phyloP scores from a whole-genome alignment of 768 basidiomycete species.

The Royoungia palumana region DNA sequence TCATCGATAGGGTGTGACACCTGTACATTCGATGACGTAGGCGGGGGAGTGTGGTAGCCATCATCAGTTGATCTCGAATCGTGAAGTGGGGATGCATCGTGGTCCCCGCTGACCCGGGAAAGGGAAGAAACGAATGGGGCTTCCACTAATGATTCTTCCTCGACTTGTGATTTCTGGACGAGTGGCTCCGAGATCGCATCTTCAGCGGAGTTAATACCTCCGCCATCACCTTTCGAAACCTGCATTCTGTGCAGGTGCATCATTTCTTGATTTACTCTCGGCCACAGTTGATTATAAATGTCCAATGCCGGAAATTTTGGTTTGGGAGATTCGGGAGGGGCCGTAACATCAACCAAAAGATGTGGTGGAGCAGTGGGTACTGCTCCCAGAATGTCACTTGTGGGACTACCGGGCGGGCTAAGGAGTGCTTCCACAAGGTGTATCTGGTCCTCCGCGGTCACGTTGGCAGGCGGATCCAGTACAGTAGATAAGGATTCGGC shows the following conservation, averaged over 20 bases:
- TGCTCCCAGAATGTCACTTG: neutral
- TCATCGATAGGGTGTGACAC: neutral
- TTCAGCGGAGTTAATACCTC: neutral
- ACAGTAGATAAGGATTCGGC: neutral
- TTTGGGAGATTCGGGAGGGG: conserved; percentile 6
- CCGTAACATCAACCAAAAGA: conserved; percentile 8
- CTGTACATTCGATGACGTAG: conserved; percentile 1
- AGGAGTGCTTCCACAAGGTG: conserved; percentile 22
- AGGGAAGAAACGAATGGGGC: conserved; percentile 20
- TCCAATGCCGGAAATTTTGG: conserved; percentile 13
- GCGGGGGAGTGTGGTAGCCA: conserved; percentile 24
- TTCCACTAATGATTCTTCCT: conserved; percentile 28
- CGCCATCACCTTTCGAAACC: neutral
- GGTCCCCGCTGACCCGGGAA: conserved; percentile 1
- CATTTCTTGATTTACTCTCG: conserved; percentile 37
- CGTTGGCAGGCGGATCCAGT: neutral
- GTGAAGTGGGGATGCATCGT: conserved; percentile 1
- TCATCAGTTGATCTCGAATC: conserved; percentile 30
- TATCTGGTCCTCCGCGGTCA: conserved; percentile 1
- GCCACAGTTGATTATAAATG: conserved; percentile 31
- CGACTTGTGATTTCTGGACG: conserved; percentile 27
- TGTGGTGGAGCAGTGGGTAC: conserved; percentile 1
- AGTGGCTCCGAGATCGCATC: neutral
- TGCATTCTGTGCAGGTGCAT: conserved; percentile 27
- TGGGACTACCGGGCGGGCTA: conserved; percentile 20